Evolutionary conservation across 176 grass and related monocot species (phyloP).

Genomic region (Avena sativa): DNA sequence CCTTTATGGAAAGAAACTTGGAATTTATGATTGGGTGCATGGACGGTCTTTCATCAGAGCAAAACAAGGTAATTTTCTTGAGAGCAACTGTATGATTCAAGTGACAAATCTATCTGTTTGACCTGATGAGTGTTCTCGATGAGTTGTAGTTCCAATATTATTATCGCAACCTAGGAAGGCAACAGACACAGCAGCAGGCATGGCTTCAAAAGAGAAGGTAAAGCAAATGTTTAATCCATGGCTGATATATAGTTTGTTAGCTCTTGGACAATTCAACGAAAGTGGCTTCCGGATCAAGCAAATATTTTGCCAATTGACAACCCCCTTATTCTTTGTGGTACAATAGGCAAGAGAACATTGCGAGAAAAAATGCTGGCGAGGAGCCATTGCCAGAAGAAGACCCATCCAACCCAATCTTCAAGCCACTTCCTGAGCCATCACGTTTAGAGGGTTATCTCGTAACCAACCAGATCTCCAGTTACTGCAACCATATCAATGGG

Average conservation of each 20-base stretch:
- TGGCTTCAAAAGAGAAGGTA: conserved; percentile 99
- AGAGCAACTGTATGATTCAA: background rate
- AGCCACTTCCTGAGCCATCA: conserved; percentile 93
- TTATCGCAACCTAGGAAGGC: conserved; percentile 85
- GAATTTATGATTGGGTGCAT: conserved; percentile 99
- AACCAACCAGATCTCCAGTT: conserved; percentile 96
- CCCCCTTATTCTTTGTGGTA: conserved; percentile 14
- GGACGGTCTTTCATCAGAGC: conserved; percentile 94
- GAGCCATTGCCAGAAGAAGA: conserved; percentile 98
- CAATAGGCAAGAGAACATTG: conserved; percentile 83
- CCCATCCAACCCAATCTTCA: conserved; percentile 86
- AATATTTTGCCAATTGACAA: background rate
- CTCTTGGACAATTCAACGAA: background rate
- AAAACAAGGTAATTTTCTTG: conserved; percentile 81
- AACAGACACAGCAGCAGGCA: conserved; percentile 91
- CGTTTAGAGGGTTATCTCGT: conserved; percentile 93
- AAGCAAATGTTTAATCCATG: background rate
- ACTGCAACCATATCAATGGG: conserved; percentile 98
- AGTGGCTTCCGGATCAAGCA: background rate
- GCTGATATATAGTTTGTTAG: background rate
- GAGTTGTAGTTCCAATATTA: conserved; percentile 96
- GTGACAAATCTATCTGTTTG: conserved; percentile 2
- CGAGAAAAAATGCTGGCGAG: conserved; percentile 87
- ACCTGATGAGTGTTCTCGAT: conserved; percentile 18
- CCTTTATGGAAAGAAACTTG: conserved; percentile 97